Evolutionary conservation across 257 asterid species (phyloP).

Genomic region (Gynochthodes officinalis): DNA sequence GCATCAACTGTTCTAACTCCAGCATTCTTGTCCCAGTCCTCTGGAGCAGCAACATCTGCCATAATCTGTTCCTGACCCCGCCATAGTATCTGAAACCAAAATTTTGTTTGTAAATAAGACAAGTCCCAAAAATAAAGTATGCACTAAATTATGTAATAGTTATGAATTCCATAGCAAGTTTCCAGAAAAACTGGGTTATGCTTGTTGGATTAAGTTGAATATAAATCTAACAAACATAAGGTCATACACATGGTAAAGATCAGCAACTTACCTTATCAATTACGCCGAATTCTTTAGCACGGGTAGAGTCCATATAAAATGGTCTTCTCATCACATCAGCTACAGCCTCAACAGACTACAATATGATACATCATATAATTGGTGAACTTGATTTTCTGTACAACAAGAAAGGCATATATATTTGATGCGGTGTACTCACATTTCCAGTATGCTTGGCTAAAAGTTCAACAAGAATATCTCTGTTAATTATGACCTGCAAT

Average conservation of each 20-base stretch:
- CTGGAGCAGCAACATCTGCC: slow-evolving; percentile 65
- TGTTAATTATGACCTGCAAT: slow-evolving; percentile 59
- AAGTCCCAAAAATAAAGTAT: not conserved
- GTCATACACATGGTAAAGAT: not conserved
- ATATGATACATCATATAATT: slow-evolving; percentile 16
- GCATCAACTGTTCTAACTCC: slow-evolving; percentile 63
- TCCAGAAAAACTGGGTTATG: not conserved
- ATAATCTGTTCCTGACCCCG: slow-evolving; percentile 73
- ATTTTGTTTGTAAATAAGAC: slow-evolving; percentile 14
- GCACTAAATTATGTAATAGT: no score
- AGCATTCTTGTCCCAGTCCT: slow-evolving; percentile 74
- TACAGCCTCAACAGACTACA: slow-evolving; percentile 66
- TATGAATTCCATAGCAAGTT: not conserved
- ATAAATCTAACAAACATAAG: not conserved
- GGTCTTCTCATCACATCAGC: slow-evolving; percentile 63
- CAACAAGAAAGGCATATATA: slow-evolving; percentile 12
- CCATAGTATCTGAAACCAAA: slow-evolving; percentile 69
- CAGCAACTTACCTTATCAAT: slow-evolving; percentile 63
- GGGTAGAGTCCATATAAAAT: slow-evolving; percentile 66
- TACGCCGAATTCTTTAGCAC: slow-evolving; percentile 86
- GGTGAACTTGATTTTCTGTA: slow-evolving; percentile 6
- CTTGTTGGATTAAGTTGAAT: not conserved
- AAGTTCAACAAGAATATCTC: slow-evolving; percentile 71
- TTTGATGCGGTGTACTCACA: slow-evolving; percentile 45
- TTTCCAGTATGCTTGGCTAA: slow-evolving; percentile 84